A percentile compares a stretch with the other conserved stretches of the same genome.
Evolutionary conservation across 129 eudicot genomes (phyloP).

Genomic region (Flaveria robusta): DNA sequence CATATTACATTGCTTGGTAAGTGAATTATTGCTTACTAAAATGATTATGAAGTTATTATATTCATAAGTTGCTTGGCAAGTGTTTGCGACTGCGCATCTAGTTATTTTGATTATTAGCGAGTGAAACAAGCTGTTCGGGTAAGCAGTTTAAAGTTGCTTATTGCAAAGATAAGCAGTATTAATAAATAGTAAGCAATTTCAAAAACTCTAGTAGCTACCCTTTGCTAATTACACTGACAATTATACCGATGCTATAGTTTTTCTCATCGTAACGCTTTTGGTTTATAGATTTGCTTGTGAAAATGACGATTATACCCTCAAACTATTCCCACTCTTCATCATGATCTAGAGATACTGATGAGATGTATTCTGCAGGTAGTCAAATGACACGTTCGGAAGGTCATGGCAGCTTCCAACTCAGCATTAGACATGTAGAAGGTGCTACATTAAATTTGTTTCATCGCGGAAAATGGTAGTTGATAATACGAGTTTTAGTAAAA

Average conservation of each 20-base stretch:
- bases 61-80: neutral
- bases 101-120: too few relatives aligned
- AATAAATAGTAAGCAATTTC: neutral
- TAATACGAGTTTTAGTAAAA: conserved; percentile 19
- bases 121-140: neutral
- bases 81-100: too few relatives aligned
- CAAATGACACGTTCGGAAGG: conserved; percentile 13
- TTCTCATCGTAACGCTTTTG: neutral
- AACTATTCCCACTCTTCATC: neutral
- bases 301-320: conserved; percentile 19
- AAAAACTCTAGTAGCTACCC: neutral
- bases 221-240: neutral
- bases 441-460: conserved; percentile 1
- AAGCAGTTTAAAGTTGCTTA: conserved; percentile 11
- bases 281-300: conserved; percentile 7
- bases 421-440: conserved; percentile 27
- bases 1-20: conserved; percentile 32
- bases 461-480: conserved; percentile 14
- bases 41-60: neutral
- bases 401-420: conserved; percentile 24
- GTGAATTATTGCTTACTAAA: conserved; percentile 9
- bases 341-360: conserved; percentile 6
- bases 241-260: neutral
- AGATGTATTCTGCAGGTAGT: conserved; percentile 29
- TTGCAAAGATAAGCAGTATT: neutral